phyloP scores from a whole-genome alignment of 1,284 basidiomycete species.

The Leccinum solheimii region DNA sequence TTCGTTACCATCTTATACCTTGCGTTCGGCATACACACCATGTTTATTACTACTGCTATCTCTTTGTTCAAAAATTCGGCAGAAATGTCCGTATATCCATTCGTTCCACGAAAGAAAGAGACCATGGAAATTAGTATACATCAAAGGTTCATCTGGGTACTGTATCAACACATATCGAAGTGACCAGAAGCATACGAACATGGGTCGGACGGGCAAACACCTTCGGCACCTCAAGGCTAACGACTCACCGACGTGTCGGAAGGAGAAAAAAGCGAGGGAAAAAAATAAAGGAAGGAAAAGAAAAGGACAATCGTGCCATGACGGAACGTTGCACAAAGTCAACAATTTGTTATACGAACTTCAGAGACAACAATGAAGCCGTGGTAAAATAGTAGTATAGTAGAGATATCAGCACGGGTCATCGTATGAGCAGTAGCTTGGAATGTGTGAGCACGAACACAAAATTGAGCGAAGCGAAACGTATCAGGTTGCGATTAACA shows the following conservation, averaged over 20 bases:
- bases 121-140: slow-evolving; percentile 29
- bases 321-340: slow-evolving; percentile 14
- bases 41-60: neutral
- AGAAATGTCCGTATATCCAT: slow-evolving; percentile 2
- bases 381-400: slow-evolving; percentile 34
- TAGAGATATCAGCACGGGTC: slow-evolving; percentile 35
- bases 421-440: slow-evolving; percentile 32
- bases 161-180: slow-evolving; percentile 22
- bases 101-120: slow-evolving; percentile 9
- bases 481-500: slow-evolving; percentile 33
- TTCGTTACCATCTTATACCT: neutral
- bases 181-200: slow-evolving; percentile 16
- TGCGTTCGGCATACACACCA: neutral
- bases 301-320: slow-evolving; percentile 3
- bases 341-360: slow-evolving; percentile 29
- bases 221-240: slow-evolving; percentile 3
- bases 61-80: neutral
- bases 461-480: slow-evolving; percentile 16
- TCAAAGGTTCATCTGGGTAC: slow-evolving; percentile 18
- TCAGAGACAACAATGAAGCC: slow-evolving; percentile 17
- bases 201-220: slow-evolving; percentile 1
- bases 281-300: neutral
- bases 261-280: neutral
- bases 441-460: slow-evolving; percentile 23
- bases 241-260: neutral